A percentile compares a stretch with the other conserved stretches of the same genome.
Evolutionary conservation across 495 filamentous ascomycete genomes (phyloP).

Genomic region (Hypoxylon fuscum): DNA sequence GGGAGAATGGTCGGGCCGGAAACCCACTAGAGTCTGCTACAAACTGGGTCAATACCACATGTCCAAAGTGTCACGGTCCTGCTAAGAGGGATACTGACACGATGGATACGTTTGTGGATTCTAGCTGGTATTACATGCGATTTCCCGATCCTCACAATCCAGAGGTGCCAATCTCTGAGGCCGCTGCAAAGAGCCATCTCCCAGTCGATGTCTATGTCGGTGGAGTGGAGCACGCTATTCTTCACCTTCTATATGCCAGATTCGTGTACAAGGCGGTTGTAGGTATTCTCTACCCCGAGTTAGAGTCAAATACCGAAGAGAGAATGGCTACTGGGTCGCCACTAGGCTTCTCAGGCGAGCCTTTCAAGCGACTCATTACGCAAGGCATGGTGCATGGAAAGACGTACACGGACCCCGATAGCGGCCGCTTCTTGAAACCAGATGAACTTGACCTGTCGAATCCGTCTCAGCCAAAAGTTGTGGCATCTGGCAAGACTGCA

Average conservation of each 20-base stretch:
- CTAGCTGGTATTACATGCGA: slow-evolving; percentile 90
- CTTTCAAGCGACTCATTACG: slow-evolving; percentile 81
- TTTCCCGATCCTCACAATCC: slow-evolving; percentile 76
- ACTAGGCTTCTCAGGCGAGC: slow-evolving; percentile 62
- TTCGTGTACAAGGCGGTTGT: slow-evolving; percentile 90
- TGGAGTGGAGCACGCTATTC: slow-evolving; percentile 88
- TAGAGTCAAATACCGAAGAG: slow-evolving; percentile 32
- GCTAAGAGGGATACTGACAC: slow-evolving; percentile 90
- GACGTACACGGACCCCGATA: slow-evolving; percentile 79
- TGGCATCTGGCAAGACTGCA: slow-evolving; percentile 64
- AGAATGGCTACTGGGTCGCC: slow-evolving; percentile 43
- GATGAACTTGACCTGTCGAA: slow-evolving; percentile 74
- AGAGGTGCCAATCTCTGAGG: slow-evolving; percentile 65
- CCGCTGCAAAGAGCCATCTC: slow-evolving; percentile 60
- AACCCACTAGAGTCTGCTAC: slow-evolving; percentile 77
- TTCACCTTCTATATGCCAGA: slow-evolving; percentile 89
- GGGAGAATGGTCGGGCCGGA: slow-evolving; percentile 73
- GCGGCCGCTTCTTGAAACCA: slow-evolving; percentile 79
- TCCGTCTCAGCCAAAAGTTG: slow-evolving; percentile 65
- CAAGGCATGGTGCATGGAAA: slow-evolving; percentile 95
- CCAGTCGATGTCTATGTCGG: slow-evolving; percentile 90
- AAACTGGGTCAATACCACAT: slow-evolving; percentile 78
- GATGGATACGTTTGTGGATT: slow-evolving; percentile 96
- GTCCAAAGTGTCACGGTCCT: slow-evolving; percentile 73
- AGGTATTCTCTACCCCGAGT: slow-evolving; percentile 50